phyloP scores from a whole-genome alignment of 345 rosid genomes.

The Arabidopsis suecica region DNA sequence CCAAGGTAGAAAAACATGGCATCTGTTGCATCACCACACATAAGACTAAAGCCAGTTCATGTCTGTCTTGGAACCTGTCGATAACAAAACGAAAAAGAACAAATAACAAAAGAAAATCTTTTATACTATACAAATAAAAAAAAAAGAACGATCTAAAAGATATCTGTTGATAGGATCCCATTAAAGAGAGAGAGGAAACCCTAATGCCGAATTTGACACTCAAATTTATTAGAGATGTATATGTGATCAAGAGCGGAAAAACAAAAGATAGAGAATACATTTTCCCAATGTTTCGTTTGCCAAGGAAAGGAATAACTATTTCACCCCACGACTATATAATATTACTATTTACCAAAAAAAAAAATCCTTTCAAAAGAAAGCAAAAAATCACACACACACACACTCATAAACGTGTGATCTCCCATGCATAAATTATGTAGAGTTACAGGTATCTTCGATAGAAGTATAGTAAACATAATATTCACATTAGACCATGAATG shows the following conservation, averaged over 20 bases:
- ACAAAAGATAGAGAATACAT: neutral
- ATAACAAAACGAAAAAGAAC: constrained; percentile 31
- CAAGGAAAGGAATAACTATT: constrained; percentile 27
- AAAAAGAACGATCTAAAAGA: constrained; percentile 19
- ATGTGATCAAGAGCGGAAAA: constrained; percentile 10
- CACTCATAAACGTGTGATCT: neutral
- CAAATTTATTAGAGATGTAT: neutral
- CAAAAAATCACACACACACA: neutral
- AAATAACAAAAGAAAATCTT: constrained; percentile 11
- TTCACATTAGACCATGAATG: neutral
- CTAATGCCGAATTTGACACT: constrained; percentile 37
- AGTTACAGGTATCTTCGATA: neutral
- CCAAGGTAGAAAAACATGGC: constrained; percentile 38
- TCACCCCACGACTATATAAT: neutral
- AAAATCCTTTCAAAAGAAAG: neutral
- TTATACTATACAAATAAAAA: neutral
- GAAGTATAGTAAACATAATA: constrained; percentile 1
- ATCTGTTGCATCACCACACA: constrained; percentile 41
- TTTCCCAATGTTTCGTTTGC: constrained; percentile 15
- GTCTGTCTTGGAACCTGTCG: constrained; percentile 79
- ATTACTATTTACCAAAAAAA: neutral
- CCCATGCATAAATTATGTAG: neutral
- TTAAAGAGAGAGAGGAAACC: constrained; percentile 44
- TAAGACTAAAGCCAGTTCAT: constrained; percentile 52
- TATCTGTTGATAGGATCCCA: constrained; percentile 38